phyloP scores from a whole-genome alignment of 768 basidiomycete genomes.

The Leccinum subtestaceum region DNA sequence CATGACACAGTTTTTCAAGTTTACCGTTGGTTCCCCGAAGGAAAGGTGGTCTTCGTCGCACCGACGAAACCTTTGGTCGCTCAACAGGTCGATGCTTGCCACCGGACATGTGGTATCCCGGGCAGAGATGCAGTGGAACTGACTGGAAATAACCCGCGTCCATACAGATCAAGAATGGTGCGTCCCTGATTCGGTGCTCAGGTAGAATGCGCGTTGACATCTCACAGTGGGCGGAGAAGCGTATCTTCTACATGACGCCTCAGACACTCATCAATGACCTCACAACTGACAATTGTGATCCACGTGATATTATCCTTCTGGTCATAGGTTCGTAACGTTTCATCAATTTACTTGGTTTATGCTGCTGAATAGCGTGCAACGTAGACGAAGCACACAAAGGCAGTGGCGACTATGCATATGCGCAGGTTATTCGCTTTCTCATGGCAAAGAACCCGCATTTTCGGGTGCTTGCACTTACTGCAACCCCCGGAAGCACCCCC shows the following conservation, averaged over 20 bases:
- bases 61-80: slow-evolving; percentile 95
- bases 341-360: not conserved
- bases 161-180: slow-evolving; percentile 59
- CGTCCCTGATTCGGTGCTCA: slow-evolving; percentile 21
- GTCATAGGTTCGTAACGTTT: slow-evolving; percentile 66
- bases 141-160: slow-evolving; percentile 67
- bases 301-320: slow-evolving; percentile 75
- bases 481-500: slow-evolving; percentile 85
- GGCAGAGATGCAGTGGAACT: slow-evolving; percentile 81
- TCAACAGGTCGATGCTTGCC: slow-evolving; percentile 93
- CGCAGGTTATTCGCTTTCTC: slow-evolving; percentile 80
- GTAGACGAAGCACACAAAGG: slow-evolving; percentile 94
- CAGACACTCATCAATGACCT: slow-evolving; percentile 93
- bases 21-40: slow-evolving; percentile 90
- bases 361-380: slow-evolving; percentile 2
- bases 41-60: slow-evolving; percentile 92
- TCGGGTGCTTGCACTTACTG: slow-evolving; percentile 88
- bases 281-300: slow-evolving; percentile 66
- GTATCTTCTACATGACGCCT: slow-evolving; percentile 94
- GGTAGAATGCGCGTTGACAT: not conserved
- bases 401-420: slow-evolving; percentile 91
- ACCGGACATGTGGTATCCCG: slow-evolving; percentile 90
- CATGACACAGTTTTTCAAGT: slow-evolving; percentile 40
- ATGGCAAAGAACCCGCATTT: slow-evolving; percentile 96
- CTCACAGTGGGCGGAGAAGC: slow-evolving; percentile 71